These are phyloP conservation scores for Aspergillus wentii DNA, from an alignment of 495 filamentous ascomycete species.

Conservation along the genomic window DNA sequence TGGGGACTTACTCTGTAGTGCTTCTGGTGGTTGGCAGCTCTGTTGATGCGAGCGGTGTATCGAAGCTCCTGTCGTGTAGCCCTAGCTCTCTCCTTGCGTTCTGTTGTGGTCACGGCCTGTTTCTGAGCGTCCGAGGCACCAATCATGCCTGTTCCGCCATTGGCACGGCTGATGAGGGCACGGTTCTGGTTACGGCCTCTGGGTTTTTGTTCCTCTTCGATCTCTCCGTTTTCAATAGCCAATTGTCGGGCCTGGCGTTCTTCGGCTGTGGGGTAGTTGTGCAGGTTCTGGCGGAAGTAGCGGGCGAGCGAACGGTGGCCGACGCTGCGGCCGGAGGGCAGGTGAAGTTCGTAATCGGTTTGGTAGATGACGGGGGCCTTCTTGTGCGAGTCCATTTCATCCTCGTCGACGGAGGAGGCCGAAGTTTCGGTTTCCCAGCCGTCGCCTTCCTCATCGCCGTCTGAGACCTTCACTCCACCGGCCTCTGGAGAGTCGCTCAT, in stretches of 20 bases:
- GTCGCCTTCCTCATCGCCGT: slow-evolving; percentile 48
- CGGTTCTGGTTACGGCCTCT: slow-evolving; percentile 47
- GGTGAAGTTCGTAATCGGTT: slow-evolving; percentile 87
- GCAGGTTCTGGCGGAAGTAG: slow-evolving; percentile 91
- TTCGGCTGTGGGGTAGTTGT: slow-evolving; percentile 66
- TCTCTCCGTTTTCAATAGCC: slow-evolving; percentile 46
- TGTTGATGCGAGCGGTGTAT: slow-evolving; percentile 59
- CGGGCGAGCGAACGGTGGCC: slow-evolving; percentile 81
- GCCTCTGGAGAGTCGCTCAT: slow-evolving; percentile 22
- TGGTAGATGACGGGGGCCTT: slow-evolving; percentile 67
- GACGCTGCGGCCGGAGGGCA: slow-evolving; percentile 86
- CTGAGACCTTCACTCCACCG: slow-evolving; percentile 34
- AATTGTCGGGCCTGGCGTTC: slow-evolving; percentile 49
- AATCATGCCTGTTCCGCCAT: slow-evolving; percentile 71
- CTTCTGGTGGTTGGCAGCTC: slow-evolving; percentile 65
- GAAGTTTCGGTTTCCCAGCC: slow-evolving; percentile 94
- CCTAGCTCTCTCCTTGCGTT: slow-evolving; percentile 62
- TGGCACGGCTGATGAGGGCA: slow-evolving; percentile 59
- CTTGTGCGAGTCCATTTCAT: slow-evolving; percentile 37
- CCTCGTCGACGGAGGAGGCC: slow-evolving; percentile 68
- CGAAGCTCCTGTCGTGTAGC: slow-evolving; percentile 54
- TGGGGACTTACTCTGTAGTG: slow-evolving; percentile 61
- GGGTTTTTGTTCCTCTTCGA: slow-evolving; percentile 31
- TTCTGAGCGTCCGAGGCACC: slow-evolving; percentile 69
- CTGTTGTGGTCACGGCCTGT: slow-evolving; percentile 53